These are phyloP conservation scores for Agrocybe praecox DNA, from an alignment of 768 basidiomycete genomes.

Conservation along the genomic window DNA sequence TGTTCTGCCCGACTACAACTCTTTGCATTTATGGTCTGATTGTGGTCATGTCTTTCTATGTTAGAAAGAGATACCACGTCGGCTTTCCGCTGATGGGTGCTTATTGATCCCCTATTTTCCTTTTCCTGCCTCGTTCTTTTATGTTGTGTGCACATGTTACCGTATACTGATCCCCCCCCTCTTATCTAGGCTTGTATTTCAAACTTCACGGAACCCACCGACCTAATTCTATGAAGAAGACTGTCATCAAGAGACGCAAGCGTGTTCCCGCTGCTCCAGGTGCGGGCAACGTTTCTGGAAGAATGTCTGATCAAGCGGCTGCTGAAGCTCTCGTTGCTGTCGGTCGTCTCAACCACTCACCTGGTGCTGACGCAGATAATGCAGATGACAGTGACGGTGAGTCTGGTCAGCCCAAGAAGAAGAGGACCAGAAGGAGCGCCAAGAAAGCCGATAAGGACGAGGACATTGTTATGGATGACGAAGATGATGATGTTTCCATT, in stretches of 20 bases:
- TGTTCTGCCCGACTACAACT: background rate
- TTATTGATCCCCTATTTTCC: background rate
- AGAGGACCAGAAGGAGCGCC: conserved; percentile 48
- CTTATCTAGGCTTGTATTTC: conserved; percentile 84
- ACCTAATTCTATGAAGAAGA: conserved; percentile 98
- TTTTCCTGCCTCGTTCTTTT: conserved; percentile 9
- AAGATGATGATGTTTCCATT: conserved; percentile 23
- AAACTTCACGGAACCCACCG: conserved; percentile 97
- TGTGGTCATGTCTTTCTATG: background rate
- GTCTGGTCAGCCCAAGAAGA: conserved; percentile 57
- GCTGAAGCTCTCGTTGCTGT: conserved; percentile 89
- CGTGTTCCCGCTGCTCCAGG: conserved; percentile 91
- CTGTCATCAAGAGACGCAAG: conserved; percentile 97
- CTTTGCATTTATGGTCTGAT: background rate
- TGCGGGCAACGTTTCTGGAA: conserved; percentile 29
- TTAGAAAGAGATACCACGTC: no score
- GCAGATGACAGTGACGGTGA: conserved; percentile 48
- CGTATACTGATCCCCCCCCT: conserved; percentile 14
- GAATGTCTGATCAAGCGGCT: conserved; percentile 82
- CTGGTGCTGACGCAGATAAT: conserved; percentile 25
- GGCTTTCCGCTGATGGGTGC: no score
- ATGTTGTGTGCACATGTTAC: conserved; percentile 4
- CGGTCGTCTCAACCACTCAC: conserved; percentile 51
- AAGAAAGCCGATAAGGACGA: conserved; percentile 36
- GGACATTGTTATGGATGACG: conserved; percentile 51